Percentiles rank a stretch among this genome's conserved stretches.
These are phyloP conservation scores for Colletotrichum sp. DNA, from an alignment of 2,329 filamentous ascomycete species.

Conservation along the genomic window DNA sequence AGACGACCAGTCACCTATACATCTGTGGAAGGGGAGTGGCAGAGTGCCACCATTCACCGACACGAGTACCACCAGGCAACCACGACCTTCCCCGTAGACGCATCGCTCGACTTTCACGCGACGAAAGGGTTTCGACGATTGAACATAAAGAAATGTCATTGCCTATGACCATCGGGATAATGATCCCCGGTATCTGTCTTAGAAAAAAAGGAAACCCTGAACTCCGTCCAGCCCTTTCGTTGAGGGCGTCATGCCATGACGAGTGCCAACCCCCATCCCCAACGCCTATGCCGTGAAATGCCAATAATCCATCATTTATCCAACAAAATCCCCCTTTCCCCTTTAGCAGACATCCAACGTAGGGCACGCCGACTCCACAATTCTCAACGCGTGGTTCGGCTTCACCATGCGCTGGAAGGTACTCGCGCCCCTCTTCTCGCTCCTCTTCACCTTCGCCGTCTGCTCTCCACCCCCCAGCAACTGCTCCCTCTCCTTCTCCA, in stretches of 20 bases:
- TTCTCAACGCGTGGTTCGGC: not conserved
- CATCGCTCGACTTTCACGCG: not conserved
- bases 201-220: not conserved
- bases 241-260: not conserved
- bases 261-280: not conserved
- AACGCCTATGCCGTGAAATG: slow-evolving; percentile 16
- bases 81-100: accelerated
- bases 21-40: not conserved
- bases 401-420: not conserved
- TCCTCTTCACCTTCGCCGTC: not conserved
- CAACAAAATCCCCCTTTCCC: not conserved
- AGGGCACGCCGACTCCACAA: not conserved
- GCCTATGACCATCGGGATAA: not conserved
- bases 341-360: not conserved
- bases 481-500: not conserved
- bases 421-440: not conserved
- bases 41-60: not conserved
- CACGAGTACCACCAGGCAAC: accelerated
- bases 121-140: not conserved
- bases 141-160: not conserved
- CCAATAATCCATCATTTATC: not conserved
- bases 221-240: not conserved
- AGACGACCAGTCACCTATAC: not conserved
- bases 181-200: not conserved
- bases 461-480: not conserved